Evolutionary conservation across 1,139 yeast species (phyloP).

Genomic region (Blastobotrys apis): DNA sequence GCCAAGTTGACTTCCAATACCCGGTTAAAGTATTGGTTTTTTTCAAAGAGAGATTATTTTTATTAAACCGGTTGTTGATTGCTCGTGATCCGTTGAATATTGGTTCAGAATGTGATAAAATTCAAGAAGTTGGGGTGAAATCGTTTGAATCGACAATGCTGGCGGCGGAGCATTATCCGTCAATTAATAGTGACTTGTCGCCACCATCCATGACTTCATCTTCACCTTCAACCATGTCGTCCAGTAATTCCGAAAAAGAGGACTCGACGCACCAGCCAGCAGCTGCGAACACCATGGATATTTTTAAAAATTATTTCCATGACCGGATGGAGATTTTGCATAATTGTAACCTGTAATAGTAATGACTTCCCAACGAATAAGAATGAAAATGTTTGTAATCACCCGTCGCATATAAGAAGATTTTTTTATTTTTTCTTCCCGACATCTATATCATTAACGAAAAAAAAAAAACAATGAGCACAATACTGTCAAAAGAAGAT

Average conservation of each 20-base stretch:
- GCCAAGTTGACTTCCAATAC: conserved; percentile 26
- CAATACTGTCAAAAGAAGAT: conserved; percentile 81
- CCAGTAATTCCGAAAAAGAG: conserved; percentile 12
- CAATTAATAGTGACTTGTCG: conserved; percentile 12
- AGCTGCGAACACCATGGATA: conserved; percentile 15
- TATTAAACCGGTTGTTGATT: conserved; percentile 31
- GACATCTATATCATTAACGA: too few relatives aligned
- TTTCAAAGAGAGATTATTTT: conserved; percentile 34
- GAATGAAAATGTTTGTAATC: too few relatives aligned
- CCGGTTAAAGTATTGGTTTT: conserved; percentile 35
- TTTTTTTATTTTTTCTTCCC: too few relatives aligned
- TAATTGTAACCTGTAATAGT: conserved; percentile 1
- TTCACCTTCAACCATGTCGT: conserved; percentile 14
- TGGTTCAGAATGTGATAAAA: conserved; percentile 21
- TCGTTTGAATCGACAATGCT: conserved; percentile 21
- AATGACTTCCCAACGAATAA: too few relatives aligned
- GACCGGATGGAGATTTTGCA: conserved; percentile 30
- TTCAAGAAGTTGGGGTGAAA: conserved; percentile 30
- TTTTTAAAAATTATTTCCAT: conserved; percentile 27
- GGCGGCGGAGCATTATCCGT: conserved; percentile 24
- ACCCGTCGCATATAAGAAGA: too few relatives aligned
- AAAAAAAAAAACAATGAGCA: conserved; percentile 64
- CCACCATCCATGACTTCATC: conserved; percentile 12
- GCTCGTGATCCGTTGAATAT: conserved; percentile 32
- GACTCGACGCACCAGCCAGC: conserved; percentile 1